Evolutionary conservation across 1,139 yeast genomes (phyloP), one percentile per base, ranked within the genome.

Genomic region (Arxiozyma heterogenica): DNA sequence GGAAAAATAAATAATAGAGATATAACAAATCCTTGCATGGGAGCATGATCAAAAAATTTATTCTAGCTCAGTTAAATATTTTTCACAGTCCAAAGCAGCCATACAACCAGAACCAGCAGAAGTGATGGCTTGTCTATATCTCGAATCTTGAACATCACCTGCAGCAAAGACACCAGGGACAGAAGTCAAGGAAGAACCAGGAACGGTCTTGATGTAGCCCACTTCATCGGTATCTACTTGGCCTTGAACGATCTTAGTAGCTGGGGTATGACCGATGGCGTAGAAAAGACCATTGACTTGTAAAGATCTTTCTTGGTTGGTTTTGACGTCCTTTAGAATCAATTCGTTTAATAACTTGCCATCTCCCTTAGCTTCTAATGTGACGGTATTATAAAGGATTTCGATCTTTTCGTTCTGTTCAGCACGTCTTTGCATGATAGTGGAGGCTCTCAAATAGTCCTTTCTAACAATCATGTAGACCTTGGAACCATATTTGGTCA

Each of bases 81-180:
- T 84, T 76, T 90, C 97, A 67, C 94, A 89, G 68, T 93, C 98
- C 61, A 93, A 80, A 59, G 95, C 99, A 64, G 99, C 99, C 97
- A 91, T 93, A 79, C 98, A 93, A 59, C 99, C 99, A 61, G 96
- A 81, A 69, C 98, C 99, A 39, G 98, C 98, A 69, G 97, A 90
- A 51, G 99, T 93, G 70, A 93, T 89, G 56, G 99, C 99, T 77
- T 93, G 99, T 83, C 98, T 87, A 74, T 91, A 93, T 70, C 81
- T 82, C 74, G 89, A 86, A 73, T 93, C 99, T 74, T 93, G 98
- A 53, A 93, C 98, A 71, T 93, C 99, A 75, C 99, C 98, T 58
- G 98, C 98, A 58, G 99, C 99, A 65, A 85, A 93, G 59, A 93
- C 87, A 71, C 97, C 98, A 67, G 81, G 82, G 59, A 91, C 80